phyloP scores from a whole-genome alignment of 768 basidiomycete species.

The Tulasnella sp. region DNA sequence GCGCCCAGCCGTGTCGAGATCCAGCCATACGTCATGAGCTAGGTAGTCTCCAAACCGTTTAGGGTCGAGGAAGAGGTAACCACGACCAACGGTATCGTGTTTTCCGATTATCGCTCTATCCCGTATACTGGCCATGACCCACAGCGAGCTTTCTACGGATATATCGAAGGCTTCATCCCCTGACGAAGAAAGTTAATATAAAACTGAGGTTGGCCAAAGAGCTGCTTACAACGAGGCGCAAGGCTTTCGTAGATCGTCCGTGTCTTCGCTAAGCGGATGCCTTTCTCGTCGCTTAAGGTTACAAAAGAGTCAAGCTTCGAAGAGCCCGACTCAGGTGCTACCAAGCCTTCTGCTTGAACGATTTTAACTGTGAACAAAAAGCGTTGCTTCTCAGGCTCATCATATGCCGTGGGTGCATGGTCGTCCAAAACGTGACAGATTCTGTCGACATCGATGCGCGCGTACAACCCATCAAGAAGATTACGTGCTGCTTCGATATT shows the following conservation, averaged over 20 bases:
- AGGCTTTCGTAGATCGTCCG: conserved; percentile 91
- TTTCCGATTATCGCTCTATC: conserved; percentile 90
- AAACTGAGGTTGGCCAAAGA: conserved; percentile 4
- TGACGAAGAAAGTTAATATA: conserved; percentile 43
- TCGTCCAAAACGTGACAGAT: conserved; percentile 65
- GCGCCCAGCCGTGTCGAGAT: conserved; percentile 83
- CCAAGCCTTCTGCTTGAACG: conserved; percentile 86
- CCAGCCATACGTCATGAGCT: conserved; percentile 89
- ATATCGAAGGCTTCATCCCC: conserved; percentile 99
- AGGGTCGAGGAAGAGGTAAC: conserved; percentile 91
- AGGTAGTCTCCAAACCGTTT: conserved; percentile 85
- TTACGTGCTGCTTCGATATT: conserved; percentile 92
- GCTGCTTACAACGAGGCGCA: conserved; percentile 80
- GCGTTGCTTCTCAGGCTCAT: conserved; percentile 65
- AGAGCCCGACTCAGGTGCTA: conserved; percentile 72
- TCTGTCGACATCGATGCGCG: conserved; percentile 86
- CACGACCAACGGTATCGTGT: conserved; percentile 88
- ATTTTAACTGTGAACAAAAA: conserved; percentile 95
- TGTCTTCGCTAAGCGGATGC: conserved; percentile 89
- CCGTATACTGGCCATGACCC: conserved; percentile 95
- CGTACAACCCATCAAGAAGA: conserved; percentile 92
- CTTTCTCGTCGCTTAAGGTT: conserved; percentile 90
- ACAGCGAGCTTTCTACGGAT: conserved; percentile 89
- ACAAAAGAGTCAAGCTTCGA: conserved; percentile 90
- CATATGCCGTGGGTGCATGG: conserved; percentile 68